A percentile compares a stretch with the other conserved stretches of the same genome.
Evolutionary conservation across 805 yeast genomes (phyloP).

Genomic region (Kuraishia capsulata): DNA sequence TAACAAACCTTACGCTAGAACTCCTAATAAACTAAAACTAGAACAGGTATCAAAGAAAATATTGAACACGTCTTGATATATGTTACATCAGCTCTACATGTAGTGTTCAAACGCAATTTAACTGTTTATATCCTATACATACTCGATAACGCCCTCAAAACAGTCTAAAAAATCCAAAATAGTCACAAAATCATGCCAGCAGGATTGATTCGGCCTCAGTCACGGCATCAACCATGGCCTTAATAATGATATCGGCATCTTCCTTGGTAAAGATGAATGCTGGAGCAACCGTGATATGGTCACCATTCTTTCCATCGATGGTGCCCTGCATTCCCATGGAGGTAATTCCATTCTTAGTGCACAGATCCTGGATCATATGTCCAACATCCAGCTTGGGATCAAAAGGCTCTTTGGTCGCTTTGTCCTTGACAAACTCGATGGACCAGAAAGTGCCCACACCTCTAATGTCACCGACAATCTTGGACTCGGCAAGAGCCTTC

Average conservation of each 20-base stretch:
- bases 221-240: slow-evolving; percentile 29
- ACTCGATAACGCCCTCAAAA: no score
- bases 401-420: slow-evolving; percentile 39
- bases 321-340: slow-evolving; percentile 40
- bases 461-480: slow-evolving; percentile 48
- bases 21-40: no score
- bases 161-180: no score
- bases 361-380: slow-evolving; percentile 20
- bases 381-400: slow-evolving; percentile 27
- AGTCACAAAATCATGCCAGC: no score
- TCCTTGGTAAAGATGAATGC: slow-evolving; percentile 31
- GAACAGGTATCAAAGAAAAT: no score
- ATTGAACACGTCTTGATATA: no score
- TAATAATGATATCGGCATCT: slow-evolving; percentile 31
- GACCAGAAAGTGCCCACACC: slow-evolving; percentile 58
- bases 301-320: slow-evolving; percentile 28
- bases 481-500: slow-evolving; percentile 22
- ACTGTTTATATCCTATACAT: no score
- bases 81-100: no score
- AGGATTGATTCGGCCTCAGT: slow-evolving; percentile 27
- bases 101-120: no score
- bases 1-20: no score
- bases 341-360: slow-evolving; percentile 36
- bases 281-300: slow-evolving; percentile 40
- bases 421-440: slow-evolving; percentile 47